Evolutionary conservation across 106 monocot species (phyloP).

Genomic region (Allium sativum): DNA sequence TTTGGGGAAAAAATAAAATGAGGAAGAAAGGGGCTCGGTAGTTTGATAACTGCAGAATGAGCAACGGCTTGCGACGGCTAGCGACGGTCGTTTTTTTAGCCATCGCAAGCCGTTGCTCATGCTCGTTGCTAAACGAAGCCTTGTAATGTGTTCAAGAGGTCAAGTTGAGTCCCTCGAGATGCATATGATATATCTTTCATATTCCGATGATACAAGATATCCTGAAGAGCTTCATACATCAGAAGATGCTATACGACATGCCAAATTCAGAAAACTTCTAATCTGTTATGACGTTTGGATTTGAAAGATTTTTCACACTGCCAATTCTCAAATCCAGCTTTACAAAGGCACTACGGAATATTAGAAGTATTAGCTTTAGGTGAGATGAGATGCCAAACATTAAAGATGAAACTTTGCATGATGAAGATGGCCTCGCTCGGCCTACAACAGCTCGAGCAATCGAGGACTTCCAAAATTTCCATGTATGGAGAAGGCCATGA

Average conservation of each 20-base stretch:
- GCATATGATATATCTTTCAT: slow-evolving; percentile 96
- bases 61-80: too few species aligned
- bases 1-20: too few species aligned
- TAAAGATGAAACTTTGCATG: slow-evolving; percentile 92
- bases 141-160: slow-evolving; percentile 50
- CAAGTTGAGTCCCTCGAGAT: slow-evolving; percentile 94
- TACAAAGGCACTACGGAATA: slow-evolving; percentile 87
- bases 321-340: slow-evolving; percentile 87
- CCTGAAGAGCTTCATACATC: slow-evolving; percentile 51
- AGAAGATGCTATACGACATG: slow-evolving; percentile 27
- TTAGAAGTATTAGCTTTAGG: slow-evolving; percentile 81
- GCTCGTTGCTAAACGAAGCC: too few species aligned
- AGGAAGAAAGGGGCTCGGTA: too few species aligned
- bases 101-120: too few species aligned
- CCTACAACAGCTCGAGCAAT: slow-evolving; percentile 50
- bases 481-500: slow-evolving; percentile 88
- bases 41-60: too few species aligned
- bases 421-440: slow-evolving; percentile 86
- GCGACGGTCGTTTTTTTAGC: too few species aligned
- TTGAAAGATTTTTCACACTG: slow-evolving; percentile 82
- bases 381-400: slow-evolving; percentile 89
- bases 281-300: slow-evolving; percentile 55
- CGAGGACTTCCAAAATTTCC: slow-evolving; percentile 61
- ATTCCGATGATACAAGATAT: slow-evolving; percentile 85
- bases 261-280: slow-evolving; percentile 71